Base-by-base conservation (phyloP, 2,329 filamentous ascomycete species). In the Fonsecaea monophora region DNA sequence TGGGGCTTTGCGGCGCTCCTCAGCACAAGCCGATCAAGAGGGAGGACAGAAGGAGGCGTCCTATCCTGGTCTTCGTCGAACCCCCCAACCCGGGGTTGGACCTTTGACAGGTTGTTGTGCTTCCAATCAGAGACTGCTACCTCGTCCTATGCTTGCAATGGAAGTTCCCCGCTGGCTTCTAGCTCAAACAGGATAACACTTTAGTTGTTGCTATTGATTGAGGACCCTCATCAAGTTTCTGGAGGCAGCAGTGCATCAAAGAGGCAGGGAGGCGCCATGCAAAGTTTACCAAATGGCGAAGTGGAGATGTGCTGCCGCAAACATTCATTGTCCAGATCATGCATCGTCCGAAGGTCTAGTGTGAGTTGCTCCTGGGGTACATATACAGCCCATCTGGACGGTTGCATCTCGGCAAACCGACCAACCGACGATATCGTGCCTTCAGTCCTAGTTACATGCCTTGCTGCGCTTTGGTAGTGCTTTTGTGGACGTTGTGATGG, bases 331-430 rank as follows among this genome's bases (percentile, higher is more conserved):
- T 13, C 7, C 42, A 15, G 25, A 6, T 40, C n/a, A 34, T 37
- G 8, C n/a, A 37, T 13, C n/a, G 21, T 37, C 8, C 40, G 7
- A 37, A 6, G 4, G 40, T 9, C n/a, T 30, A 30, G 57, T 32
- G 12, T 32, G 25, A 25, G 13, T 32, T 32, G 25, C 2, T 21
- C 15, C 10, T 34, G 30, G 25, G 38, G 32, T 60, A 60, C 57
- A 50, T 60, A 60, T 60, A 35, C 40, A 34, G 57, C 30, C 30
- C 2, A 21, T 8, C 34, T 35, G 42, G 42, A 32, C 42, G 34
- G 42, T 6, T 25, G 18, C 40, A 30, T 34, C 42, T 50, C 57
- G 13, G 18, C 37, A 60, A 48, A 15, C 42, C 8, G n/a, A n/a
- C 15, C 6, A 21, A 15, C 12, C 45, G 25, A 5, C 25, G 45